Percentiles rank a stretch among this genome's conserved stretches.
These are phyloP conservation scores for Coelastrella sp. DNA, from an alignment of 139 green algal genomes.

Conservation along the genomic window DNA sequence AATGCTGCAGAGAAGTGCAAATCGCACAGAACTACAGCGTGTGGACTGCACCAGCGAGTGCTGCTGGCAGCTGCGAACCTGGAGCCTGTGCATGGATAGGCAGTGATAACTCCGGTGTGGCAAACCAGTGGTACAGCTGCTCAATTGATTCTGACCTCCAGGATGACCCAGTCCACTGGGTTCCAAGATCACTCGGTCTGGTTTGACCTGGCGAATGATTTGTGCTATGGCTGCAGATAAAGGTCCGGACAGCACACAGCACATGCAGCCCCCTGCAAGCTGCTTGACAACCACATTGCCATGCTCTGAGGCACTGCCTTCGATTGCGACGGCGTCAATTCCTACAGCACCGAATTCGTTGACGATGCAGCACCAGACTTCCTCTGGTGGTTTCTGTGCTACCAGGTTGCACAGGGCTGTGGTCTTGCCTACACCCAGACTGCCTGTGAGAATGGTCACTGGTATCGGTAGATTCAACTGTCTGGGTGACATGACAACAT, in stretches of 20 bases:
- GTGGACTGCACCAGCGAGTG: too few relatives aligned
- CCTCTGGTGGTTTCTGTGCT: slow-evolving; percentile 42
- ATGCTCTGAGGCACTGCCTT: slow-evolving; percentile 7
- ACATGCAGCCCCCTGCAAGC: slow-evolving; percentile 82
- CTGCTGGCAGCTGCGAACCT: too few relatives aligned
- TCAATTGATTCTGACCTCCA: slow-evolving; percentile 38
- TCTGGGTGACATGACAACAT: background rate
- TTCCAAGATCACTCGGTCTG: slow-evolving; percentile 73
- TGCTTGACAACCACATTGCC: slow-evolving; percentile 59
- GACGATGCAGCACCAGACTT: slow-evolving; percentile 77
- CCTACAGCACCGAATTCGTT: slow-evolving; percentile 82
- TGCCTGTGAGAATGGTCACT: slow-evolving; percentile 70
- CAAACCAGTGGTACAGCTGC: background rate
- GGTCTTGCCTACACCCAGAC: slow-evolving; percentile 77
- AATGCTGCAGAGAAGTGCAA: background rate
- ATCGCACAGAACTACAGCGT: background rate
- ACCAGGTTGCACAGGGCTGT: slow-evolving; percentile 66
- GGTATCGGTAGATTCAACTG: slow-evolving; percentile 55
- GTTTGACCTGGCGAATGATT: slow-evolving; percentile 72
- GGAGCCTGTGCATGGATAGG: too few relatives aligned
- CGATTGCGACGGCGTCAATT: slow-evolving; percentile 72
- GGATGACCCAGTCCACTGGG: slow-evolving; percentile 76
- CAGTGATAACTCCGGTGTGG: too few relatives aligned
- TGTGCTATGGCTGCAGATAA: slow-evolving; percentile 73
- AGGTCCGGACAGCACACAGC: slow-evolving; percentile 72